phyloP scores from a whole-genome alignment of 2,329 filamentous ascomycete genomes.

The Colletotrichum lupini region DNA sequence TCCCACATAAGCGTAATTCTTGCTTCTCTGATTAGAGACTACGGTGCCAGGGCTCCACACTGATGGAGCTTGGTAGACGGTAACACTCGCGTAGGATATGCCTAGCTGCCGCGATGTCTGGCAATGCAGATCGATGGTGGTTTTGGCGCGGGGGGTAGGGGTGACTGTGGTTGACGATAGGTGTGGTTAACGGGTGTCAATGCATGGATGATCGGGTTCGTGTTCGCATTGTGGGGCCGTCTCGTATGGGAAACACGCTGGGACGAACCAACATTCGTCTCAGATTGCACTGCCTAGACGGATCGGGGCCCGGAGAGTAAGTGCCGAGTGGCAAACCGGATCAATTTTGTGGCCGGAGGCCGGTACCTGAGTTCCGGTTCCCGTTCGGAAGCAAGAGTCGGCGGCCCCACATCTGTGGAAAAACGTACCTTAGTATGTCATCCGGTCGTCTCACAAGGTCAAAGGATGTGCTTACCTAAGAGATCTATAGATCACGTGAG shows the following conservation, averaged over 20 bases:
- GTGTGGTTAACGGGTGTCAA: background rate
- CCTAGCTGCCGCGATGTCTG: background rate
- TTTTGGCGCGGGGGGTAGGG: background rate
- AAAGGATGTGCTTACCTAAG: too few species aligned
- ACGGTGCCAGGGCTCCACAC: background rate
- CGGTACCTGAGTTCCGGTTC: background rate
- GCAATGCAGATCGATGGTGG: constrained; percentile 19
- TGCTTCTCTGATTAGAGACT: constrained; percentile 1
- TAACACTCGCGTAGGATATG: constrained; percentile 1
- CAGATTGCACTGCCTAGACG: background rate
- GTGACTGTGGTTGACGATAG: background rate
- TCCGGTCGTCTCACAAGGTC: background rate
- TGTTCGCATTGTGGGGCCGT: constrained; percentile 19
- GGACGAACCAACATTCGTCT: constrained; percentile 4
- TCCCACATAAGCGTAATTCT: constrained; percentile 19
- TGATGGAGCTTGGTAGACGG: background rate
- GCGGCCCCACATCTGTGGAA: background rate
- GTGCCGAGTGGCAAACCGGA: background rate
- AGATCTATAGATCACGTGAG: too few species aligned
- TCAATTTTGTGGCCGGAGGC: background rate
- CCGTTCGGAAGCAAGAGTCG: background rate
- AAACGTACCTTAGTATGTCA: constrained; percentile 2
- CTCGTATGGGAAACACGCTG: constrained; percentile 1
- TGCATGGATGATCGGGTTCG: constrained; percentile 26
- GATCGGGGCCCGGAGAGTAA: background rate